Conservation (phyloP, 108 stramenopile genomes). For the Chaetoceros tenuissimus region DNA sequence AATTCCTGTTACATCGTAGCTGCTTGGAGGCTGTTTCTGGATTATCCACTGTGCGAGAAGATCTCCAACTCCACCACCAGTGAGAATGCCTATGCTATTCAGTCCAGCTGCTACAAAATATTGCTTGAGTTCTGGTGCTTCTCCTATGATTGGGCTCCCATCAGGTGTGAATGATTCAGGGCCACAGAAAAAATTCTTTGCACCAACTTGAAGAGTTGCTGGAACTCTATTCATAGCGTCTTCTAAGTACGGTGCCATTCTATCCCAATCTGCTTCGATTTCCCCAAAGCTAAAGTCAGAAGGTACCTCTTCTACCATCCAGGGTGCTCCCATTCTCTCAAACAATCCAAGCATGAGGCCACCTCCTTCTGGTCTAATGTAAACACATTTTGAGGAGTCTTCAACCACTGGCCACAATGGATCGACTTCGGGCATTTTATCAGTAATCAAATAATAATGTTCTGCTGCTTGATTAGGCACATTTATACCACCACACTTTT, state of each 20-base stretch:
- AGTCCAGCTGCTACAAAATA: conserved; percentile 71
- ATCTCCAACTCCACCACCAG: conserved; percentile 57
- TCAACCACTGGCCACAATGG: conserved; percentile 74
- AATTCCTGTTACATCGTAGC: conserved; percentile 51
- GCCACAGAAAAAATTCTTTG: conserved; percentile 75
- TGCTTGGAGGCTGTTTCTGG: conserved; percentile 27
- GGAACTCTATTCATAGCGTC: conserved; percentile 55
- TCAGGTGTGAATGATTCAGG: conserved; percentile 76
- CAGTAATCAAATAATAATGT: conserved; percentile 78
- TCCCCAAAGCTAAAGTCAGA: conserved; percentile 49
- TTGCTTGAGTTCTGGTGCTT: conserved; percentile 38
- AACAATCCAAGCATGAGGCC: conserved; percentile 76
- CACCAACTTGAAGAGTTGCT: conserved; percentile 31
- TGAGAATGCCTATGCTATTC: conserved; percentile 69
- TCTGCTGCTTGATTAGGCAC: conserved; percentile 83
- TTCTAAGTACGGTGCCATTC: conserved; percentile 68
- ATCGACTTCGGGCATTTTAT: conserved; percentile 51
- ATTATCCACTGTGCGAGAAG: conserved; percentile 47
- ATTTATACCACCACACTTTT: conserved; percentile 17
- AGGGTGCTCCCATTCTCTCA: conserved; percentile 50
- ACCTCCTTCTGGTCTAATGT: conserved; percentile 70
- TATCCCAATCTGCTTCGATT: conserved; percentile 69
- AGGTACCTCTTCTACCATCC: conserved; percentile 45
- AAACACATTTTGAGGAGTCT: conserved; percentile 50
- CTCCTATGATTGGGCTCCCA: conserved; percentile 42